Conservation (phyloP, 2,329 filamentous ascomycete genomes). For the Didymella pomorum region DNA sequence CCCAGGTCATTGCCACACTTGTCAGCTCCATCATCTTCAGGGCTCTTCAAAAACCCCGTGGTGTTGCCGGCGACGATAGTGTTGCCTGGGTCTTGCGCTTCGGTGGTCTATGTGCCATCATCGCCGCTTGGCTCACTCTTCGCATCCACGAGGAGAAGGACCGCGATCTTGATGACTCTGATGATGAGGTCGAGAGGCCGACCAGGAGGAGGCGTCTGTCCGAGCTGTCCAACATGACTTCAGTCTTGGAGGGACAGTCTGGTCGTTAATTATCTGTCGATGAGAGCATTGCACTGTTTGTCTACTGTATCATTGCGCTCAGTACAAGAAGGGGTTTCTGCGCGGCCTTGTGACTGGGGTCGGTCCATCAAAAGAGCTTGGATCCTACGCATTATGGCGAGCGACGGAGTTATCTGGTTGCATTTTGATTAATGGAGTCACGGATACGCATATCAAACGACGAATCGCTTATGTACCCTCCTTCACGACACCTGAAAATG, state of each 20-base stretch:
- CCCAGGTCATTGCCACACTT: conserved; percentile 89
- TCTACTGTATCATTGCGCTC: conserved; percentile 6
- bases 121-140: conserved; percentile 76
- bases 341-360: not conserved
- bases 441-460: conserved; percentile 8
- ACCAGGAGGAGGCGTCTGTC: conserved; percentile 33
- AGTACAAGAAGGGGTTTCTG: not conserved
- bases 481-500: not conserved
- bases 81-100: conserved; percentile 87
- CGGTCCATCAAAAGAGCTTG: conserved; percentile 11
- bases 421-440: conserved; percentile 12
- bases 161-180: conserved; percentile 18
- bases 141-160: conserved; percentile 69
- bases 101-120: conserved; percentile 78
- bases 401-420: conserved; percentile 19
- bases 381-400: conserved; percentile 16
- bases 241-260: conserved; percentile 16
- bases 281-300: conserved; percentile 1
- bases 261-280: conserved; percentile 3
- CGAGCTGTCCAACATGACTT: conserved; percentile 18
- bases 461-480: not conserved
- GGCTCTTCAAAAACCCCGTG: conserved; percentile 84
- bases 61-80: conserved; percentile 82
- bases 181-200: conserved; percentile 27
- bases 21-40: conserved; percentile 86